Evolutionary conservation across 805 yeast species (phyloP), one percentile per base, ranked within the genome.

Genomic region (Ogataea parapolymorpha): DNA sequence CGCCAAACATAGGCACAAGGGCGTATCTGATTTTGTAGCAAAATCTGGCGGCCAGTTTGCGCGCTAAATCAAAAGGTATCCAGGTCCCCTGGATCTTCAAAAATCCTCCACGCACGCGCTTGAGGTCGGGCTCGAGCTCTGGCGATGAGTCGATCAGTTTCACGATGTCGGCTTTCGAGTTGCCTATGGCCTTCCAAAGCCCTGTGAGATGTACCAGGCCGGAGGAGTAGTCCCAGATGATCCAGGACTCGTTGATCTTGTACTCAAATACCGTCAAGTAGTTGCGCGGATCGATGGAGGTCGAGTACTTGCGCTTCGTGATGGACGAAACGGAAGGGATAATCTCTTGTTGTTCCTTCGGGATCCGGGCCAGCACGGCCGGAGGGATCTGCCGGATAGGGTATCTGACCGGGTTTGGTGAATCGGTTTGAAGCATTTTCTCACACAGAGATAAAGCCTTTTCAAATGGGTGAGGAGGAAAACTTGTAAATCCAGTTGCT

Each of bases 31-130:
- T 83, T 42, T 80, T 78, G 61, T 75, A 88, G 65, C 95, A 85
- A 53, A 88, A 85, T 37, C 83, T 74, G 25, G 77, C 61, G 3
- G 95, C 91, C 39, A 89, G 66, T 24, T 75, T 65, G 45, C 71
- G 72, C 17, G 95, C 88, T 37, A 85, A 68, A 8, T 73, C 75
- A 55, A 65, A 82, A 2, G 95, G 91, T 28, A 88, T 65, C 96
- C 96, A 90, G 7, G 96, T 87, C 4, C 97, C 97, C 65, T 89
- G 97, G 50, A 90, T 87, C 67, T 88, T 88, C 49, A 89, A 72
- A 54, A 79, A 87, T 2, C 96, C 97, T 34, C 97, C 97, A 41
- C 96, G 69, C 12, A 89, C 87, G 37, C 96, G 74, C 53, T 78
- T 78, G 40, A 83, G 72, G 30, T 71, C 74, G 13, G 72, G 75